phyloP scores from a whole-genome alignment of 2,329 filamentous ascomycete species.

The Diaporthe ampelina region DNA sequence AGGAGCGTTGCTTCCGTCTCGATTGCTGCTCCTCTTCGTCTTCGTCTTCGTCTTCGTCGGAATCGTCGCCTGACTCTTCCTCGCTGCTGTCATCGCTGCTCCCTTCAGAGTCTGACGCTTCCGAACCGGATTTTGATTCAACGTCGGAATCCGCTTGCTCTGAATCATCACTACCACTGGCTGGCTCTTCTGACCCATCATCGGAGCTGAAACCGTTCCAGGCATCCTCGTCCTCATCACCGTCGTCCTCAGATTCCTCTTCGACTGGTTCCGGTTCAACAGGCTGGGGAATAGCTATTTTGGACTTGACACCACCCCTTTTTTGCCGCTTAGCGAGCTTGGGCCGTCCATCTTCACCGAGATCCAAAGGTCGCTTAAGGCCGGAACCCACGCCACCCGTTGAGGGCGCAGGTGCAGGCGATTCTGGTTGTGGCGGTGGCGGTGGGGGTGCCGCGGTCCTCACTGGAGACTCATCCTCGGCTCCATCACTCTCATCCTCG shows the following conservation, averaged over 20 bases:
- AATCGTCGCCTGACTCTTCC: slow-evolving; percentile 42
- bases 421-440: neutral
- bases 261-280: slow-evolving; percentile 56
- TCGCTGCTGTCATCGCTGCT: slow-evolving; percentile 45
- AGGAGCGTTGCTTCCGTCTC: slow-evolving; percentile 58
- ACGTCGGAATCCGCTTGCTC: slow-evolving; percentile 12
- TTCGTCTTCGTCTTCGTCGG: slow-evolving; percentile 42
- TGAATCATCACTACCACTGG: slow-evolving; percentile 46
- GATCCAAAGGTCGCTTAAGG: slow-evolving; percentile 86
- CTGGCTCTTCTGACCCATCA: slow-evolving; percentile 41
- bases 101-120: slow-evolving; percentile 46
- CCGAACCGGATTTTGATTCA: slow-evolving; percentile 44
- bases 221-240: slow-evolving; percentile 61
- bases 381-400: slow-evolving; percentile 74
- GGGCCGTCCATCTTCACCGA: slow-evolving; percentile 84
- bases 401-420: neutral
- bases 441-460: neutral
- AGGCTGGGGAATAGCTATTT: slow-evolving; percentile 60
- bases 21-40: slow-evolving; percentile 50
- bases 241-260: slow-evolving; percentile 50
- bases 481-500: slow-evolving; percentile 45
- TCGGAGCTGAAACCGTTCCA: slow-evolving; percentile 74
- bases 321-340: slow-evolving; percentile 87
- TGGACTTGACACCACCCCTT: slow-evolving; percentile 72
- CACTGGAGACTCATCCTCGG: neutral